Conservation (phyloP, 208 protist genomes). For the Leishmania mexicana region DNA sequence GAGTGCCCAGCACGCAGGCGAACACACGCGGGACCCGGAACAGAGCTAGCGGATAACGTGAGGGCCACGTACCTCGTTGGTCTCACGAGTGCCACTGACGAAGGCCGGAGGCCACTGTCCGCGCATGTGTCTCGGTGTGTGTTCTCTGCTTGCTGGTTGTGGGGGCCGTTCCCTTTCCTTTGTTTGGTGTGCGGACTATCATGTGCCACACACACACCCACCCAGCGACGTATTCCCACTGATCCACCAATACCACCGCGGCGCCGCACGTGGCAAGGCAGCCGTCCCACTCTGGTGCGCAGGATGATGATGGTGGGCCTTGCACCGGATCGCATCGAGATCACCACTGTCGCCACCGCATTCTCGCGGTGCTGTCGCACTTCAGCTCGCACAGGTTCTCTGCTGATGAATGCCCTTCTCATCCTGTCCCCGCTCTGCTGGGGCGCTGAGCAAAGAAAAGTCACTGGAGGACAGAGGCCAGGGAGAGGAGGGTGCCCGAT, state of each 20-base stretch:
- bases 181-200: not conserved
- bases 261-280: not conserved
- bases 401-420: too few species aligned
- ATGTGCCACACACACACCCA: not conserved
- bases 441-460: too few species aligned
- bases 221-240: not conserved
- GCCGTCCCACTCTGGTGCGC: not conserved
- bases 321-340: not conserved
- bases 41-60: not conserved
- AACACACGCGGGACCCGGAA: not conserved
- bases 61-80: not conserved
- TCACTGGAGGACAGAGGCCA: too few species aligned
- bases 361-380: too few species aligned
- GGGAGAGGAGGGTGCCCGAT: too few species aligned
- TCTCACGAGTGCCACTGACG: not conserved
- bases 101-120: not conserved
- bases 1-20: not conserved
- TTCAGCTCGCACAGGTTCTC: too few species aligned
- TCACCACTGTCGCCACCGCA: not conserved
- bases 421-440: too few species aligned
- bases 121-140: not conserved
- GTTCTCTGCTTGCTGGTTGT: not conserved
- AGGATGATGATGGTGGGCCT: not conserved
- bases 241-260: not conserved
- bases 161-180: not conserved